Conservation (phyloP, 148 eudicot genomes). For the Linanthus parryae region DNA sequence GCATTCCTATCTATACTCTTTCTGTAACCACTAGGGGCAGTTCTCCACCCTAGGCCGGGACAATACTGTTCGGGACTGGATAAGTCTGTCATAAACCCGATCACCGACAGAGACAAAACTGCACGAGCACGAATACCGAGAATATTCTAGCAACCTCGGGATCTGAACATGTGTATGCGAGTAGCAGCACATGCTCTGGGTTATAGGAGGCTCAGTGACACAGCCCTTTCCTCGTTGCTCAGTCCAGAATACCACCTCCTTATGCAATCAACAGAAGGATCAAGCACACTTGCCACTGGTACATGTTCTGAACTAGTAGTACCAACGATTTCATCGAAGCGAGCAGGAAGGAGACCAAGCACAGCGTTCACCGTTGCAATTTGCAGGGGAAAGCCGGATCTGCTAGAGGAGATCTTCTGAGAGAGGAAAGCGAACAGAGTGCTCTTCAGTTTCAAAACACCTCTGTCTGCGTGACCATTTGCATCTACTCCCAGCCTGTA, state of each 20-base stretch:
- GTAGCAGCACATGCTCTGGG: not conserved
- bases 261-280: conserved; percentile 18
- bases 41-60: too few relatives aligned
- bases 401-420: conserved; percentile 13
- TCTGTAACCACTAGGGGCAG: too few relatives aligned
- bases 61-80: too few relatives aligned
- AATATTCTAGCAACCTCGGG: too few relatives aligned
- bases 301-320: conserved; percentile 12
- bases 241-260: conserved; percentile 35
- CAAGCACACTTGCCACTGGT: conserved; percentile 5
- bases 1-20: too few relatives aligned
- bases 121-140: too few relatives aligned
- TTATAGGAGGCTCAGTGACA: conserved; percentile 19
- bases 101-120: too few relatives aligned
- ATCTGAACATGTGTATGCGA: too few relatives aligned
- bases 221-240: conserved; percentile 28
- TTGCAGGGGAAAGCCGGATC: conserved; percentile 19
- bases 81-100: too few relatives aligned
- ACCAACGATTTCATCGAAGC: conserved; percentile 28
- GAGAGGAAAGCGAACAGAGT: conserved; percentile 26
- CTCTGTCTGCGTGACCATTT: conserved; percentile 40
- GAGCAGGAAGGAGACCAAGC: conserved; percentile 21
- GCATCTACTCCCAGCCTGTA: conserved; percentile 54
- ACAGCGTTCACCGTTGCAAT: conserved; percentile 30
- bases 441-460: conserved; percentile 38